phyloP scores from a whole-genome alignment of 1,284 basidiomycete species.

The Sporisorium iseilematis-ciliati region DNA sequence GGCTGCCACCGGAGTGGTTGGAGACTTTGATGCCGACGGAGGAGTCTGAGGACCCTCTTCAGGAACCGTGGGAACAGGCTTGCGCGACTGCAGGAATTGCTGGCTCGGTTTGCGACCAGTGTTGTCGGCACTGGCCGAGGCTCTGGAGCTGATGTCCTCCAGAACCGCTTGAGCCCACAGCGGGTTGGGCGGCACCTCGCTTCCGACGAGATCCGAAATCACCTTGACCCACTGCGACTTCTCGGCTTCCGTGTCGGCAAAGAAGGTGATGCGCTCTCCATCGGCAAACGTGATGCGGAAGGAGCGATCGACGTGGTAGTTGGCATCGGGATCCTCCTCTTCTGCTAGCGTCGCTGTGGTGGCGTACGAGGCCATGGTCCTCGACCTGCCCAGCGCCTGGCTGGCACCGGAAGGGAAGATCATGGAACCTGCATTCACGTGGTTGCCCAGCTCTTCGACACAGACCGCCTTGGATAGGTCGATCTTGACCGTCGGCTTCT shows the following conservation, averaged over 20 bases:
- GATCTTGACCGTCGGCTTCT: constrained; percentile 88
- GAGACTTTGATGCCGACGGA: neutral
- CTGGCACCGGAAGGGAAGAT: constrained; percentile 33
- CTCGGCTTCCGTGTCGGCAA: constrained; percentile 89
- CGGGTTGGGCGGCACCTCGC: constrained; percentile 56
- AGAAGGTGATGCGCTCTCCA: constrained; percentile 86
- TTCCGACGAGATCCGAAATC: constrained; percentile 53
- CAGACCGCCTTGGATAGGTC: constrained; percentile 85
- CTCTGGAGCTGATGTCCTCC: constrained; percentile 19
- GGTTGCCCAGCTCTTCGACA: constrained; percentile 81
- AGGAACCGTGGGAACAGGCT: constrained; percentile 29
- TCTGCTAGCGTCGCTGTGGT: constrained; percentile 35
- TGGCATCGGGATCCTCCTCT: constrained; percentile 76
- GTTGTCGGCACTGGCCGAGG: neutral
- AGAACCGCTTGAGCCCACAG: constrained; percentile 60
- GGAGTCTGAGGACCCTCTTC: constrained; percentile 36
- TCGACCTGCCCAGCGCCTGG: constrained; percentile 33
- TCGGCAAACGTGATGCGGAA: constrained; percentile 87
- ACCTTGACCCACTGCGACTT: constrained; percentile 83
- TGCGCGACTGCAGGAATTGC: constrained; percentile 29
- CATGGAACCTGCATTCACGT: constrained; percentile 49
- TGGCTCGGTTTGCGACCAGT: constrained; percentile 27
- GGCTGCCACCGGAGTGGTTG: neutral
- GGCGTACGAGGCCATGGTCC: constrained; percentile 38
- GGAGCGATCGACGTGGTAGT: constrained; percentile 79